phyloP scores from a whole-genome alignment of 805 yeast species.

The Crinitomyces ghanaensis region DNA sequence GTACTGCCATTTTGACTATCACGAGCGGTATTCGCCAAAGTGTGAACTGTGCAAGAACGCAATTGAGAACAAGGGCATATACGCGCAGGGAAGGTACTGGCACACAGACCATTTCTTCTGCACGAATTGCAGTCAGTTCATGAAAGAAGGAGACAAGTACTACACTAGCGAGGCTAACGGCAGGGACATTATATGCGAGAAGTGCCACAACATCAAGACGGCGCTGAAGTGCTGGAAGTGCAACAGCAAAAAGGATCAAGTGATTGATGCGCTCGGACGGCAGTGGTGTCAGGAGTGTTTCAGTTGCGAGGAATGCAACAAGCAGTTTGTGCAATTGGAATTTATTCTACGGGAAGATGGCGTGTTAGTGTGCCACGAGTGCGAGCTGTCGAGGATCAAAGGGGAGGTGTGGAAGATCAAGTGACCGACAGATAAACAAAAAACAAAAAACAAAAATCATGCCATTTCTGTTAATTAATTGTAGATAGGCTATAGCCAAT shows the following conservation, averaged over 20 bases:
- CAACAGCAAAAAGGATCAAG: conserved; percentile 11
- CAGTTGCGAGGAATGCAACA: conserved; percentile 22
- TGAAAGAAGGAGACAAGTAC: conserved; percentile 14
- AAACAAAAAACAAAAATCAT: too few species aligned
- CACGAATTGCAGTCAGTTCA: conserved; percentile 21
- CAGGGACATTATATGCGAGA: conserved; percentile 19
- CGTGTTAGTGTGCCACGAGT: conserved; percentile 19
- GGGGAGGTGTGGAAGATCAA: conserved; percentile 16
- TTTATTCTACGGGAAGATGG: conserved; percentile 25
- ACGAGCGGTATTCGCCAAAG: conserved; percentile 21
- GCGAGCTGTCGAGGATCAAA: conserved; percentile 18
- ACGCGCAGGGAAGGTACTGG: conserved; percentile 21
- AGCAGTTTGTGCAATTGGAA: conserved; percentile 19
- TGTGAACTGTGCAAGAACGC: conserved; percentile 23
- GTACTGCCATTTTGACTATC: conserved; percentile 26
- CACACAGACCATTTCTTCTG: conserved; percentile 26
- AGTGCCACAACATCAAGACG: conserved; percentile 18
- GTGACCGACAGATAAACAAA: too few species aligned
- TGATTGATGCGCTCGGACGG: conserved; percentile 22
- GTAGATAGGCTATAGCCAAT: too few species aligned
- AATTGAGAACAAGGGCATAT: conserved; percentile 21
- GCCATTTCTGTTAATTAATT: too few species aligned
- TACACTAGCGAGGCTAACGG: conserved; percentile 14
- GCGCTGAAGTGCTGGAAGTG: conserved; percentile 25
- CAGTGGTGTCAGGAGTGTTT: conserved; percentile 25